Evolutionary conservation across 805 yeast species (phyloP).

Genomic region (Scheffersomyces amazonensis): DNA sequence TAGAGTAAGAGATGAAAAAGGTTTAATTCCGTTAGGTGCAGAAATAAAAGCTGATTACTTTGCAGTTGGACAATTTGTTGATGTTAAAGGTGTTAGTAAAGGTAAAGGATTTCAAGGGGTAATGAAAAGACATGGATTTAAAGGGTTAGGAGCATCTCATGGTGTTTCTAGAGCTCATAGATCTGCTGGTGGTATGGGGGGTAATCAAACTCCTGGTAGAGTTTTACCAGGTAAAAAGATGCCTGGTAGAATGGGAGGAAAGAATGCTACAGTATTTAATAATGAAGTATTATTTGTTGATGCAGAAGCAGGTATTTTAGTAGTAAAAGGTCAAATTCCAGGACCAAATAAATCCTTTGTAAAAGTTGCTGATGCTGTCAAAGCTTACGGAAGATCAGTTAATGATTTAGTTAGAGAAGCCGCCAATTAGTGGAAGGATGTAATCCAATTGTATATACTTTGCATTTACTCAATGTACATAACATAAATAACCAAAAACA

Average conservation of each 20-base stretch:
- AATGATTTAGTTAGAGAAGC: constrained; percentile 4
- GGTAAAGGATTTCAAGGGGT: constrained; percentile 99
- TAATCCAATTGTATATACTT: no score
- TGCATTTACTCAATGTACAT: no score
- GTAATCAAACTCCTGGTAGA: constrained; percentile 93
- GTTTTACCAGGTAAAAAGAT: constrained; percentile 94
- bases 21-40: constrained; percentile 74
- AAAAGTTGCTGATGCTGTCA: constrained; percentile 76
- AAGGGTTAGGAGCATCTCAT: constrained; percentile 88
- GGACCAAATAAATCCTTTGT: constrained; percentile 81
- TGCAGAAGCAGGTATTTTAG: constrained; percentile 74
- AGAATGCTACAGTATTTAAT: constrained; percentile 70
- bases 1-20: constrained; percentile 63
- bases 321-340: constrained; percentile 87
- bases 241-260: constrained; percentile 96
- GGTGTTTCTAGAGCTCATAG: constrained; percentile 94
- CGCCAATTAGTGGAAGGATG: no score
- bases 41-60: constrained; percentile 82
- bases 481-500: no score
- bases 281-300: constrained; percentile 74
- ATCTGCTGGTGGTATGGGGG: constrained; percentile 97
- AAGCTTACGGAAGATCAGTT: constrained; percentile 40
- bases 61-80: constrained; percentile 78
- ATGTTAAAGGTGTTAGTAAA: constrained; percentile 71
- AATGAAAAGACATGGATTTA: constrained; percentile 90